Percentiles rank a stretch among this genome's conserved stretches.
These are phyloP conservation scores for Teratosphaeria nubilosa DNA, from an alignment of 2,329 filamentous ascomycete species.

Conservation along the genomic window DNA sequence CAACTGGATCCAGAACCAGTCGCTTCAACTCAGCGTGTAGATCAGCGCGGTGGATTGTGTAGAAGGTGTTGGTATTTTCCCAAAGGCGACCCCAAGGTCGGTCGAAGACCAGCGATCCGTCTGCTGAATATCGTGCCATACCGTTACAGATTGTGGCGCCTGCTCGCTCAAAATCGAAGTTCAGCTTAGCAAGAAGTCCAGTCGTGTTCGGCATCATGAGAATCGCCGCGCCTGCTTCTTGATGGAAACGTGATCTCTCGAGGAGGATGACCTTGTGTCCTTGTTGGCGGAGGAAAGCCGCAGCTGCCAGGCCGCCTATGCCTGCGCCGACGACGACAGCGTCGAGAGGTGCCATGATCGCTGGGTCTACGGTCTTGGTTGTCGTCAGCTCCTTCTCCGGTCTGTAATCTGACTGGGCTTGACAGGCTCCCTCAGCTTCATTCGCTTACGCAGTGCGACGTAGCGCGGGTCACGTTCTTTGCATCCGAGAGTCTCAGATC, in stretches of 20 bases:
- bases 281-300: neutral
- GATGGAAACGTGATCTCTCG: conserved; percentile 14
- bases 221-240: conserved; percentile 21
- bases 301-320: neutral
- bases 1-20: conserved; percentile 11
- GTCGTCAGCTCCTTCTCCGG: neutral
- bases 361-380: neutral
- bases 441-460: too few relatives aligned
- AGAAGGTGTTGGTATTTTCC: neutral
- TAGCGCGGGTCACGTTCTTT: too few relatives aligned
- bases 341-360: neutral
- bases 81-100: neutral
- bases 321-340: neutral
- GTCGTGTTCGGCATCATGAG: conserved; percentile 17
- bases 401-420: neutral
- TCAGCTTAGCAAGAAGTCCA: conserved; percentile 11
- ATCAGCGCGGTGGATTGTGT: conserved; percentile 20
- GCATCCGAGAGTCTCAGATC: too few relatives aligned
- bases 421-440: neutral
- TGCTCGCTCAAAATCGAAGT: neutral
- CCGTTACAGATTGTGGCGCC: neutral
- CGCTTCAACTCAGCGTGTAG: conserved; percentile 21
- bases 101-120: neutral
- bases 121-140: neutral
- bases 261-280: neutral